Evolutionary conservation across 768 basidiomycete genomes (phyloP), one percentile per base, ranked within the genome.

Genomic region (Suillus hirtellus): DNA sequence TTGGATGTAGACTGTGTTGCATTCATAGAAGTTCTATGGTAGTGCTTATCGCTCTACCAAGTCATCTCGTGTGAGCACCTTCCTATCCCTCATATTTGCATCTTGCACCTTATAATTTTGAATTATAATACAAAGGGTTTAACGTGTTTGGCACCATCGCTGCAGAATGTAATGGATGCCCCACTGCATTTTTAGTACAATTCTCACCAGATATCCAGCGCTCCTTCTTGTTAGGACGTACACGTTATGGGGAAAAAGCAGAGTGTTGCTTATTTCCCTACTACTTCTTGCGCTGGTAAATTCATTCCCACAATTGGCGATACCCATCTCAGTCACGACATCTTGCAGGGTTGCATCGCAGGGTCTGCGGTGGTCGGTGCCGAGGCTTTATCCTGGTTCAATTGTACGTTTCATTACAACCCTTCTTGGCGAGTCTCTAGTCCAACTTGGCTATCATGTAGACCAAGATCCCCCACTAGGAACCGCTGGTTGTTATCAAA

Each of bases 171-270:
- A 56, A 38, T 24, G 21, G 8, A 38, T 38, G 11, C 4, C 17
- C 8, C n/a, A n/a, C 21, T 38, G 37, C 37, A 37, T 21, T 24
- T 15, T 56, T 6, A 4, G 21, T 24, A 21, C 24, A 17, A 38
- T 38, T 4, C 21, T 55, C 4, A 56, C n/a, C 8, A 9, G 37
- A 37, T 56, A 9, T 24, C 21, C 37, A 56, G 37, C 15, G 17
- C 54, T 56, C 9, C 54, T 56, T 9, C 21, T 56, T 2, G 21
- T 55, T 21, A 55, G 35, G 54, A 55, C 54, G 12, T 55, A 55
- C 54, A 37, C 54, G 3, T 37, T 55, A 55, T 55, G 34, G 54
- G 54, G 54, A 21, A 55, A n/a, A 37, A 55, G 8, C 12, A 55
- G 12, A 55, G n/a, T 21, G 12, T 55, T 55, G 9, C n/a, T 55